Evolutionary conservation across 148 eudicot genomes (phyloP), one percentile per base, ranked within the genome.

Genomic region (Camellia sinensis): DNA sequence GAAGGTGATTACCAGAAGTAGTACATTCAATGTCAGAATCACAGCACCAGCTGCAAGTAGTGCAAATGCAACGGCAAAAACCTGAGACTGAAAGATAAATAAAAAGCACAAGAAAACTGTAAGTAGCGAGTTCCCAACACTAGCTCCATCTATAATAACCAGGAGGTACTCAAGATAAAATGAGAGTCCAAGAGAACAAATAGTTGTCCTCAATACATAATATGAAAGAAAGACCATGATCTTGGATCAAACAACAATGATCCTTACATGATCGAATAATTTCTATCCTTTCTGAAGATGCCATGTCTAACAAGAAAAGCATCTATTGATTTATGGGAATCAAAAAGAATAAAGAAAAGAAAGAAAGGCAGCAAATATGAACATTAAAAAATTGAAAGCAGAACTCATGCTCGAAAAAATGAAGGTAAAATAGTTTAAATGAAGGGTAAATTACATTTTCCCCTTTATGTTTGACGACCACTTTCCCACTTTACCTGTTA

Each of bases 41-140:
- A 96, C 94, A 76, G 99, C 99, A 73, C 99, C 99, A 43, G 99
- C 92, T 43, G 99, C 99, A 60, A 96, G 98, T 12, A 96, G 91
- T 12, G 98, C 99, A 87, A 96, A 96, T 70, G 99, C 99, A 69
- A 96, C 99, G 41, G 99, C 99, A 79, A 96, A 96, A 71, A 96
- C 99, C 83, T 96, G 92, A 74, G 99, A 96, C 99, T 96, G 92
- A 53, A 87, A 79, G 44, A 86, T 64, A 67, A 80, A 66, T 7
- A 52, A 76, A 63, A 46, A 21, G 18, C 15, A 68, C 15, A 85
- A 62, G 12, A 59, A 80, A 76, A 71, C 61, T 17, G 48, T 79
- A 64, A 50, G 50, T 15, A 17, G 44, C 18, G n/a, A 57, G 7
- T 48, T 5, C 76, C 43, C 60, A 53, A 17, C 19, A 80, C 6